A percentile compares a stretch with the other conserved stretches of the same genome.
Evolutionary conservation across 345 rosid genomes (phyloP).

Genomic region (Lepidium aucheri): DNA sequence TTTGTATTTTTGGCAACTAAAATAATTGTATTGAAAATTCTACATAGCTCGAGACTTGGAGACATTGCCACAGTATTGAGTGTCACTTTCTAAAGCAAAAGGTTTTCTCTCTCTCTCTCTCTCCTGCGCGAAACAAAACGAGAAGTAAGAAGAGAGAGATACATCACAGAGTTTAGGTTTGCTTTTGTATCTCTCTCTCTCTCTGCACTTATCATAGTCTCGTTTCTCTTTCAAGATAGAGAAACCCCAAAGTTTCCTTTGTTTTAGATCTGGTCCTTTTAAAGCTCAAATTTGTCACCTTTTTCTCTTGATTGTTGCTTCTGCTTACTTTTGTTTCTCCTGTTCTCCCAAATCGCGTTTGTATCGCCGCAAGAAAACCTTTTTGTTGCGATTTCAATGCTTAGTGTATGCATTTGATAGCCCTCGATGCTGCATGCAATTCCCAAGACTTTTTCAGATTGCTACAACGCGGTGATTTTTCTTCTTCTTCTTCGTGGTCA

Average conservation of each 20-base stretch:
- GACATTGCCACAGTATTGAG: constrained; percentile 11
- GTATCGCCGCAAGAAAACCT: neutral
- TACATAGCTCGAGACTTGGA: neutral
- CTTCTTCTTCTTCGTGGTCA: neutral
- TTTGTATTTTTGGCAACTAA: neutral
- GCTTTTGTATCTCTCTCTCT: constrained; percentile 19
- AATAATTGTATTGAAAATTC: neutral
- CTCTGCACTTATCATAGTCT: constrained; percentile 2
- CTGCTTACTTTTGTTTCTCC: neutral
- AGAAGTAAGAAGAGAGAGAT: neutral
- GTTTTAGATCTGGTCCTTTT: constrained; percentile 17
- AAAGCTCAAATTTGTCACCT: constrained; percentile 10
- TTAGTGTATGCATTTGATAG: constrained; percentile 14
- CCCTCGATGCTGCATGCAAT: constrained; percentile 29
- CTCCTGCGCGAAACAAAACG: constrained; percentile 18
- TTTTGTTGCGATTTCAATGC: constrained; percentile 1
- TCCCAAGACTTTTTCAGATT: constrained; percentile 10
- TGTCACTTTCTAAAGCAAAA: constrained; percentile 27
- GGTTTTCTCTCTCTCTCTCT: constrained; percentile 32
- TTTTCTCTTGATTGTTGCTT: neutral
- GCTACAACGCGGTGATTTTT: constrained; percentile 4
- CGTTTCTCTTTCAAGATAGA: constrained; percentile 1
- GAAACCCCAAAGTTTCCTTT: neutral
- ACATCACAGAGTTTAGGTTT: constrained; percentile 12
- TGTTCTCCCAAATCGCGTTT: neutral